Evolutionary conservation across 164 flowering plant genomes (phyloP).

Genomic region (Kingdonia uniflora): DNA sequence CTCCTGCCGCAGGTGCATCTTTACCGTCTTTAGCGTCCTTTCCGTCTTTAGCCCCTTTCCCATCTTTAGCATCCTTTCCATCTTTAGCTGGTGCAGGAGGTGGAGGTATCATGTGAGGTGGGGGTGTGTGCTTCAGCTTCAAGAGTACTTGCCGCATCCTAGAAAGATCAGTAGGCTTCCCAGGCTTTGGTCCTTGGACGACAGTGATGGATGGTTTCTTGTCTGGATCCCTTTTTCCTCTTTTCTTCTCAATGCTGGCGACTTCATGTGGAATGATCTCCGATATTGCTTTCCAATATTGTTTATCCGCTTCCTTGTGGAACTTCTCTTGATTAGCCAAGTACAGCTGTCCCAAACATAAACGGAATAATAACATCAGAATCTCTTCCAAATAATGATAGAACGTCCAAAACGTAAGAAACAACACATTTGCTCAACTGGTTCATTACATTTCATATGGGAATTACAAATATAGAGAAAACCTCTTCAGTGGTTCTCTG

Average conservation of each 20-base stretch:
- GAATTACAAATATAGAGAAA: too few relatives aligned
- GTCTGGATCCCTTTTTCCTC: conserved; percentile 80
- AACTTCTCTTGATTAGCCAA: conserved; percentile 84
- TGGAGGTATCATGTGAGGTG: conserved; percentile 85
- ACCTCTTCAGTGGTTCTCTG: too few relatives aligned
- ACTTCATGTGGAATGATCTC: conserved; percentile 83
- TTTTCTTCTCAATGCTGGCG: conserved; percentile 69
- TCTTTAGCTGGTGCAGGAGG: conserved; percentile 42
- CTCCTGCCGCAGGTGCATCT: conserved; percentile 17
- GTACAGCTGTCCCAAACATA: conserved; percentile 34
- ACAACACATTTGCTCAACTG: too few relatives aligned
- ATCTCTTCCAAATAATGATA: background rate
- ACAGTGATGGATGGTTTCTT: conserved; percentile 76
- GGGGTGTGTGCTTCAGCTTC: conserved; percentile 84
- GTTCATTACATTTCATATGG: too few relatives aligned
- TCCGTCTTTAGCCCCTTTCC: conserved; percentile 31
- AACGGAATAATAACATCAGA: background rate
- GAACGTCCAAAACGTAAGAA: too few relatives aligned
- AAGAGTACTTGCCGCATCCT: conserved; percentile 76
- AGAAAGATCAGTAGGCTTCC: conserved; percentile 89
- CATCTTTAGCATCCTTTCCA: conserved; percentile 15
- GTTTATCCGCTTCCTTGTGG: conserved; percentile 81
- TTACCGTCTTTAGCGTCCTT: conserved; percentile 25
- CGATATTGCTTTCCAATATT: conserved; percentile 90
- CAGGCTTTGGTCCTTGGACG: conserved; percentile 85